These are phyloP conservation scores for Pilaira anomala DNA, from an alignment of 192 early-diverging fungal genomes.

Conservation along the genomic window DNA sequence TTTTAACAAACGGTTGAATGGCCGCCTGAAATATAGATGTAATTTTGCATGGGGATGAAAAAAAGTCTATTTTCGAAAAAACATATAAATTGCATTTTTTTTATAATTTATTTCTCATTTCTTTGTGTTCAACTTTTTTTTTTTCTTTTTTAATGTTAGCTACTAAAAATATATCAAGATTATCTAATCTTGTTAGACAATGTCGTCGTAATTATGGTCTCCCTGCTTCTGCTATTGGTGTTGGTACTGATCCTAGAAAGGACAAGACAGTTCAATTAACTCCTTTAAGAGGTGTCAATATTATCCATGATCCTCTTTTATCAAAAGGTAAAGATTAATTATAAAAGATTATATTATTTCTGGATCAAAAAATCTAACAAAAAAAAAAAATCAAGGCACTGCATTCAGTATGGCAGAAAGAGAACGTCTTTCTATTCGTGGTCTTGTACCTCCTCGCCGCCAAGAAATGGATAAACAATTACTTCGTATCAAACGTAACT, in stretches of 20 bases:
- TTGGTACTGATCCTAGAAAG: conserved; percentile 30
- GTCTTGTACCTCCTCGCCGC: conserved; percentile 48
- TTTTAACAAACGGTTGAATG: no score
- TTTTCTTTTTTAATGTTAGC: no score
- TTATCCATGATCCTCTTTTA: conserved; percentile 51
- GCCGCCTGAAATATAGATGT: no score
- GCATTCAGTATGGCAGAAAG: conserved; percentile 50
- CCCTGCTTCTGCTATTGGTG: conserved; percentile 12
- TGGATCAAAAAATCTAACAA: background rate
- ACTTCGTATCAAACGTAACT: conserved; percentile 49
- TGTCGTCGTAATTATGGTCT: conserved; percentile 5
- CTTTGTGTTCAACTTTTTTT: no score
- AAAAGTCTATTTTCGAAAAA: no score
- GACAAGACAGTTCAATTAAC: conserved; percentile 35
- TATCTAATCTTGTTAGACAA: no score
- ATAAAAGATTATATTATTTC: background rate
- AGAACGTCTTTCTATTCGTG: conserved; percentile 51
- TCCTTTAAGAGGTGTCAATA: conserved; percentile 41
- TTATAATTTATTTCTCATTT: no score
- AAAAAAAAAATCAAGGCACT: conserved; percentile 35
- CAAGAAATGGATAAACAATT: conserved; percentile 59
- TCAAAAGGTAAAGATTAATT: conserved; percentile 46
- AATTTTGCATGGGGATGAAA: no score
- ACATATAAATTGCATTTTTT: no score
- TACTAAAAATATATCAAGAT: no score